Conservation (phyloP, 2,329 filamentous ascomycete genomes). For the Aspergillus glaucus region DNA sequence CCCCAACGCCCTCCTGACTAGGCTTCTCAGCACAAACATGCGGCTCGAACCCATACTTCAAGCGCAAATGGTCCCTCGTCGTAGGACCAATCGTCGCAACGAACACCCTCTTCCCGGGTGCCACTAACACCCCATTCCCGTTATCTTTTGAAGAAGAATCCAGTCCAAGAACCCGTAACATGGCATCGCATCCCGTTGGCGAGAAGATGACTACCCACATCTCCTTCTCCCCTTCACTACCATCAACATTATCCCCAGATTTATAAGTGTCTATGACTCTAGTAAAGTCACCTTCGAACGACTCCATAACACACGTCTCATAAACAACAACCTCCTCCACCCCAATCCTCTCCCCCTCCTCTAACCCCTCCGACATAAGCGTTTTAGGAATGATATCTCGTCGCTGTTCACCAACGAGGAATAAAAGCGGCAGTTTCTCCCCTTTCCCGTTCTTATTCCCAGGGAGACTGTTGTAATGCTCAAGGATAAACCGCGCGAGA, state of each 20-base stretch:
- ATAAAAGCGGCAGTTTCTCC: constrained; percentile 59
- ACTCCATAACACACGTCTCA: constrained; percentile 73
- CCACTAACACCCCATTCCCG: constrained; percentile 6
- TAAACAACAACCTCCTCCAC: constrained; percentile 83
- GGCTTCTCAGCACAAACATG: constrained; percentile 69
- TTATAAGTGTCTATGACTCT: constrained; percentile 42
- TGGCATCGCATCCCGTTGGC: constrained; percentile 55
- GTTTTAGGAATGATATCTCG: constrained; percentile 84
- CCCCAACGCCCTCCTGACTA: constrained; percentile 69
- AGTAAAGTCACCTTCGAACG: constrained; percentile 65
- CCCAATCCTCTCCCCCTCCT: constrained; percentile 47
- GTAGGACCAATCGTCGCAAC: constrained; percentile 92
- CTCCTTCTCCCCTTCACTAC: constrained; percentile 3
- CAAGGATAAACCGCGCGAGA: constrained; percentile 69
- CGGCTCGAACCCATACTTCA: constrained; percentile 37
- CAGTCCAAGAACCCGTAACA: constrained; percentile 49
- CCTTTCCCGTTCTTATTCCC: constrained; percentile 9
- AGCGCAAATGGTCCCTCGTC: constrained; percentile 65
- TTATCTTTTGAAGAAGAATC: constrained; percentile 5
- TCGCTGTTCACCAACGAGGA: constrained; percentile 83
- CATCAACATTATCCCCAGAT: constrained; percentile 35
- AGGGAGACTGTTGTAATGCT: constrained; percentile 57
- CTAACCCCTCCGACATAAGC: constrained; percentile 55
- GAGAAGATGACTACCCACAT: constrained; percentile 49
- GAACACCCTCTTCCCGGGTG: constrained; percentile 34